Evolutionary conservation across 2,329 filamentous ascomycete genomes (phyloP).

Genomic region (Neobulgaria alba): DNA sequence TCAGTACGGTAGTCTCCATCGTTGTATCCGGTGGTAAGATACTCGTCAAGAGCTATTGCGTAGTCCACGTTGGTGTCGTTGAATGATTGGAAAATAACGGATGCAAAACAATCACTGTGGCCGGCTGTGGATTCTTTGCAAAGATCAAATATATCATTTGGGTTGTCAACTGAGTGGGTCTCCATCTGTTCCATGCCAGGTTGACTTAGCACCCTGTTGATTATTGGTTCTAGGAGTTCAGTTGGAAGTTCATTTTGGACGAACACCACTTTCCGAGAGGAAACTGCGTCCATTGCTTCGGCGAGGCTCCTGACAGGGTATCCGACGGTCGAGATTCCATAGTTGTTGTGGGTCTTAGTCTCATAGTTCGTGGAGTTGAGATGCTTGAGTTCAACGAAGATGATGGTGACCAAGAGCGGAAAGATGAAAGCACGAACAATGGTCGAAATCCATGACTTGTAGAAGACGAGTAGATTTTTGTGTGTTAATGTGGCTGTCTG

Average conservation of each 20-base stretch:
- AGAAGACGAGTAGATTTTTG: constrained; percentile 23
- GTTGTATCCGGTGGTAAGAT: not conserved
- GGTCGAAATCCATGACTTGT: constrained; percentile 17
- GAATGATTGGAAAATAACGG: constrained; percentile 17
- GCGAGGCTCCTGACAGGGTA: constrained; percentile 15
- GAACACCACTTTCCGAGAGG: constrained; percentile 17
- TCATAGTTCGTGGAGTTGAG: constrained; percentile 4
- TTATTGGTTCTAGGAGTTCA: constrained; percentile 13
- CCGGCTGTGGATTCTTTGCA: constrained; percentile 18
- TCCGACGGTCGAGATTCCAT: constrained; percentile 13
- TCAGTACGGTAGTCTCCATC: constrained; percentile 10
- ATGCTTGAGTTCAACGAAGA: constrained; percentile 15
- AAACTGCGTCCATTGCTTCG: constrained; percentile 11
- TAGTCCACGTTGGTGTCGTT: constrained; percentile 22
- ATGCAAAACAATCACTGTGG: constrained; percentile 20
- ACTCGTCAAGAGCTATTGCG: constrained; percentile 16
- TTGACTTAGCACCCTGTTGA: constrained; percentile 13
- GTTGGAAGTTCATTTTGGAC: constrained; percentile 17
- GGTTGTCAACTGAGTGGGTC: constrained; percentile 8
- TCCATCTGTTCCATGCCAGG: constrained; percentile 12
- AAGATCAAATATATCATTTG: constrained; percentile 17
- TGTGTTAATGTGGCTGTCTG: constrained; percentile 20
- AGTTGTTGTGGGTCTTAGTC: constrained; percentile 1
- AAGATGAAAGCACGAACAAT: constrained; percentile 18
- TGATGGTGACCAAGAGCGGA: constrained; percentile 18